phyloP scores from a whole-genome alignment of 306 rosid genomes.

The Aeschynomene evenia region DNA sequence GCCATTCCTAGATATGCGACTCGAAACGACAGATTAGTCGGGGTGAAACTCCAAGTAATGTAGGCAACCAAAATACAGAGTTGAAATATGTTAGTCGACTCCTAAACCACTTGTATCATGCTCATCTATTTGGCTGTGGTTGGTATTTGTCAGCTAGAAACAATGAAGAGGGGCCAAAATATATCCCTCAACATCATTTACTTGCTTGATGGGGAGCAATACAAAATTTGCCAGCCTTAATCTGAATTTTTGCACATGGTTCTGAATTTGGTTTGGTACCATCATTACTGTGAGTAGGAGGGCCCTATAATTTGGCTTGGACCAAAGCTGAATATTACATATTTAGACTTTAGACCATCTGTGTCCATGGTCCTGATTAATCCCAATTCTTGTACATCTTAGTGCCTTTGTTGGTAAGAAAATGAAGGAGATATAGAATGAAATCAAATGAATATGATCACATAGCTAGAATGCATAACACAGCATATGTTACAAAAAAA shows the following conservation, averaged over 20 bases:
- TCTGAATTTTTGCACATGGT: conserved; percentile 25
- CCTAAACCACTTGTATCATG: too few species aligned
- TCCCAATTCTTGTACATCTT: conserved; percentile 7
- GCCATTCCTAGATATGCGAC: too few species aligned
- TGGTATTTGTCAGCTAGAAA: conserved; percentile 33
- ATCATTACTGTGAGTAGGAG: neutral
- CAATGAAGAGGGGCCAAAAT: conserved; percentile 27
- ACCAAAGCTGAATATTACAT: neutral
- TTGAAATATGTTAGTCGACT: too few species aligned
- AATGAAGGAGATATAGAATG: neutral
- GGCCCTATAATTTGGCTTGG: neutral
- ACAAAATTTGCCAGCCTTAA: conserved; percentile 12
- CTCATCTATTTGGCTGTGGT: too few species aligned
- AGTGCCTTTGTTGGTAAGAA: neutral
- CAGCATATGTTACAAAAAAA: neutral
- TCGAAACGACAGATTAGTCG: too few species aligned
- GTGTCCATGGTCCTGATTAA: conserved; percentile 33
- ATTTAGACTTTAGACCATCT: conserved; percentile 40
- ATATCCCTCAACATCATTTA: conserved; percentile 22
- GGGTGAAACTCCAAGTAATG: too few species aligned
- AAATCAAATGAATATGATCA: neutral
- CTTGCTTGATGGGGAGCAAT: neutral
- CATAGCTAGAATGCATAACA: neutral
- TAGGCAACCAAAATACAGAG: too few species aligned
- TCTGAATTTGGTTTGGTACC: conserved; percentile 11